phyloP scores from a whole-genome alignment of 208 protist species.

The Leishmania major region DNA sequence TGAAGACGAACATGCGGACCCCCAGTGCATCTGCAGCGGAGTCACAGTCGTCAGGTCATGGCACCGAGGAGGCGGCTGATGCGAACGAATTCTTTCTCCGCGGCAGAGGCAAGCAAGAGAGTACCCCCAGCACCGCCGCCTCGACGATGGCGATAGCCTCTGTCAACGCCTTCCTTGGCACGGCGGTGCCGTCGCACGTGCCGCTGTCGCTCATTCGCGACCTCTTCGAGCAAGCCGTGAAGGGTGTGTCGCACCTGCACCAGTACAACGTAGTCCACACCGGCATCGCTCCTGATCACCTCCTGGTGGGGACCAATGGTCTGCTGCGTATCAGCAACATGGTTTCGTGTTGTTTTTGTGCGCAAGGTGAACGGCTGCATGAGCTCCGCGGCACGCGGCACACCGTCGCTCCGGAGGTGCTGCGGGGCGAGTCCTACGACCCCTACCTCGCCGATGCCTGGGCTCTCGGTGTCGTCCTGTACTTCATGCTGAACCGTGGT shows the following conservation, averaged over 20 bases:
- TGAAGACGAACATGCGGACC: conserved; percentile 1
- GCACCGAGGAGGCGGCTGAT: neutral
- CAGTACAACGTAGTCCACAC: conserved; percentile 72
- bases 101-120: neutral
- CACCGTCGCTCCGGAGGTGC: conserved; percentile 86
- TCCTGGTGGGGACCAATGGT: conserved; percentile 69
- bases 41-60: neutral
- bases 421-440: conserved; percentile 70
- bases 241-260: conserved; percentile 77
- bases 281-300: conserved; percentile 85
- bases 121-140: neutral
- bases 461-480: conserved; percentile 83
- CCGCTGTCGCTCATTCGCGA: conserved; percentile 33
- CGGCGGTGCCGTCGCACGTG: conserved; percentile 9
- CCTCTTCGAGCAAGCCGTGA: conserved; percentile 75
- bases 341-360: conserved; percentile 66
- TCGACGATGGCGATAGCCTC: conserved; percentile 1
- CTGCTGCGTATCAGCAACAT: conserved; percentile 77
- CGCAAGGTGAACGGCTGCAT: conserved; percentile 42
- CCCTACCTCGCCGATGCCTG: conserved; percentile 82
- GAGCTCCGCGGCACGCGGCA: conserved; percentile 81
- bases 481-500: conserved; percentile 87
- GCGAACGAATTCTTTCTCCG: neutral
- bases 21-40: neutral
- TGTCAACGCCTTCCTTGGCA: neutral